Base-by-base conservation (phyloP, 805 yeast genomes). In the Wickerhamomyces chambardii region DNA sequence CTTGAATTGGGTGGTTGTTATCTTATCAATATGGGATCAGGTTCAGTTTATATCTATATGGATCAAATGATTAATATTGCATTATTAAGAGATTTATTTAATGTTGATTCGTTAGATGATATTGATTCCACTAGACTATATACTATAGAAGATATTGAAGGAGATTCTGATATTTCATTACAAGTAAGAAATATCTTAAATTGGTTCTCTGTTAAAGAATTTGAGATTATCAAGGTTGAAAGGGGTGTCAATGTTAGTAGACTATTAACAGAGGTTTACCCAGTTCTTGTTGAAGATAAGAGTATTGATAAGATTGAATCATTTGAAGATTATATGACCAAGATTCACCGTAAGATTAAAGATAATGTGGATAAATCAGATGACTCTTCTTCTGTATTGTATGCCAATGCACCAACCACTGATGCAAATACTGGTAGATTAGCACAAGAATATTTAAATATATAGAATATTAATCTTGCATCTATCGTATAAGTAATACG, bases 81-180 rank as follows among this genome's bases (percentile, higher is more conserved):
- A 38, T 63, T 92, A 17, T 48, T 89, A 26, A 65, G 72, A 42
- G 97, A 89, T 54, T 57, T 92, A 37, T 78, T 90, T 48, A 95
- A 90, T 1, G 66, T 73, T 18, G 66, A 69, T 6, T 46, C 66
- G 1, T 40, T 55, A 4, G 33, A 40, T 40, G 29, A 48, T 45
- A 12, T 38, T 40, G 30, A 33, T 36, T 31, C 50, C 50, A 32
- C 12, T 5, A 42, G 63, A 6, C 30, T 53, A 4, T 42, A 58
- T 17, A 33, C 43, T 2, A 47, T 58, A 16, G 58, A 76, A 43
- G 75, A 73, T 40, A 59, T 92, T 28, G 71, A 60, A 15, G 55
- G 84, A 14, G 79, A 76, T 4, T 81, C 92, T 0, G 75, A 66
- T 22, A 73, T 89, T 30, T 83, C 86, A 10, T 47, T 48, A 27